Conservation (phyloP, 2,329 filamentous ascomycete species). For the Hymenotorrendiella dingleyae region DNA sequence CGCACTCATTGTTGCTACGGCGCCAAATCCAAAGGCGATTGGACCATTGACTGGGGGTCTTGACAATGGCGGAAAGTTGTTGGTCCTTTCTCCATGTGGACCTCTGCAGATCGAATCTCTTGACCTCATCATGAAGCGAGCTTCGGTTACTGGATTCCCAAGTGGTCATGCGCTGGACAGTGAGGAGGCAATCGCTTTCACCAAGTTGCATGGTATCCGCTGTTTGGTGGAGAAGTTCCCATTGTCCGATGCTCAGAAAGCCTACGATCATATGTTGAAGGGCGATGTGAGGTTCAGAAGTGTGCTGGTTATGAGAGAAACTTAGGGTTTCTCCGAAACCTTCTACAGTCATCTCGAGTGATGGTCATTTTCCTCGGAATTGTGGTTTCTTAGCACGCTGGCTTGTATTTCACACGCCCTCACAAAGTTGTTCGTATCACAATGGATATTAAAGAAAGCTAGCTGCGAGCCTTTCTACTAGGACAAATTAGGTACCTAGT, state of each 20-base stretch:
- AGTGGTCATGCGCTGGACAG: conserved; percentile 57
- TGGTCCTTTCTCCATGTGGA: conserved; percentile 51
- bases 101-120: conserved; percentile 39
- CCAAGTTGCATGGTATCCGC: conserved; percentile 53
- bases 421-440: too few relatives aligned
- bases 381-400: too few relatives aligned
- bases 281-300: conserved; percentile 25
- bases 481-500: too few relatives aligned
- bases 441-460: too few relatives aligned
- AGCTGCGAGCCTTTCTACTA: too few relatives aligned
- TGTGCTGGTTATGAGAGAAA: conserved; percentile 12
- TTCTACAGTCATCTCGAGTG: too few relatives aligned
- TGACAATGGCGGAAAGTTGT: conserved; percentile 48
- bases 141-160: conserved; percentile 58
- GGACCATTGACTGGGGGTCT: conserved; percentile 48
- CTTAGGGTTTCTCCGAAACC: neutral
- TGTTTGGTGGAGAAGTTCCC: conserved; percentile 62
- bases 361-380: too few relatives aligned
- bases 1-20: conserved; percentile 55
- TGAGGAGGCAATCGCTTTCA: conserved; percentile 62
- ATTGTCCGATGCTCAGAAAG: conserved; percentile 39
- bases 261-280: conserved; percentile 26
- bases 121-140: conserved; percentile 42
- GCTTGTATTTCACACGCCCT: too few relatives aligned
- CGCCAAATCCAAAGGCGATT: conserved; percentile 53